Percentiles rank a stretch among this genome's conserved stretches.
Conservation (phyloP, 306 rosid genomes). For the Quercus aquifolioides region DNA sequence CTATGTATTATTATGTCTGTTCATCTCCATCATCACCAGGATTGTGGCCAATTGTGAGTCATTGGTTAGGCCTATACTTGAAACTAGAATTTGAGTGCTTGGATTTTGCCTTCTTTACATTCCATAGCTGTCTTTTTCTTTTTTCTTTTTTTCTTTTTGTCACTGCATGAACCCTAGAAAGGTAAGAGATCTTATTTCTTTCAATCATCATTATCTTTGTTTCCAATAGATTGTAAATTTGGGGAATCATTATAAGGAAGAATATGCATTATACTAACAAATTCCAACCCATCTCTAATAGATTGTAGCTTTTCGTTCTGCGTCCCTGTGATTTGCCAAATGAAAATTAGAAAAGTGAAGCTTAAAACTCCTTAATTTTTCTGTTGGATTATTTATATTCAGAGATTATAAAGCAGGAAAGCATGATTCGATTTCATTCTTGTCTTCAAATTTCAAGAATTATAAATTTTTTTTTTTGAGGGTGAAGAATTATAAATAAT, state of each 20-base stretch:
- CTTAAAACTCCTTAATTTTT: too few relatives aligned
- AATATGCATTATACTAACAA: slow-evolving; percentile 14
- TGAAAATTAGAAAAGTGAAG: neutral
- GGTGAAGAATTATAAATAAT: neutral
- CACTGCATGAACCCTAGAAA: slow-evolving; percentile 37
- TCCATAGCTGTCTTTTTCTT: neutral
- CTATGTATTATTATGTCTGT: neutral
- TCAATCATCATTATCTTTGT: slow-evolving; percentile 26
- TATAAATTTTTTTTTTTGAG: too few relatives aligned
- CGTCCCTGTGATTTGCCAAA: neutral
- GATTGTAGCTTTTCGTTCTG: neutral
- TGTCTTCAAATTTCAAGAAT: neutral
- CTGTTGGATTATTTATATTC: neutral
- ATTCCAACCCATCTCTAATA: slow-evolving; percentile 16
- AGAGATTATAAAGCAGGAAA: neutral
- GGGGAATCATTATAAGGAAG: slow-evolving; percentile 21
- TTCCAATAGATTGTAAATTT: slow-evolving; percentile 3
- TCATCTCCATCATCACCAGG: neutral
- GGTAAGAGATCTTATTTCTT: slow-evolving; percentile 38
- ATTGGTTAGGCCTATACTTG: neutral
- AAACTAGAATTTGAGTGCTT: neutral
- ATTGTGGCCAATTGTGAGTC: neutral
- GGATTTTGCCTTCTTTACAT: slow-evolving; percentile 19
- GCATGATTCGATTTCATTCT: neutral
- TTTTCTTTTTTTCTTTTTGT: neutral